A percentile compares a stretch with the other conserved stretches of the same genome.
These are phyloP conservation scores for Amanita pallidorosea DNA, from an alignment of 768 basidiomycete genomes.

Conservation along the genomic window DNA sequence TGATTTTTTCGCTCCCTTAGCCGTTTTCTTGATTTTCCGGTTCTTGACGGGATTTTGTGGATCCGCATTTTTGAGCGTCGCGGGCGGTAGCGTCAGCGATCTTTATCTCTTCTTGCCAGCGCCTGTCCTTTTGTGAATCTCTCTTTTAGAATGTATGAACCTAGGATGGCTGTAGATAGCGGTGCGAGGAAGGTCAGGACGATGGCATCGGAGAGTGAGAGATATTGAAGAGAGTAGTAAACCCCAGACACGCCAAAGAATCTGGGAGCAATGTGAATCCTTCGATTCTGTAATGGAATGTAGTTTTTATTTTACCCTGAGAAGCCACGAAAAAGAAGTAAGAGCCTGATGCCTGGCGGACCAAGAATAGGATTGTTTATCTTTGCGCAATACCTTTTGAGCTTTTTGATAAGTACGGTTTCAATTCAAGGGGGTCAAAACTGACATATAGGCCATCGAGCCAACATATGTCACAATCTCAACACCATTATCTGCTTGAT, in stretches of 20 bases:
- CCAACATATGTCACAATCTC: conserved; percentile 1
- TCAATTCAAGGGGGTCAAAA: neutral
- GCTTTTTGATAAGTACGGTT: neutral
- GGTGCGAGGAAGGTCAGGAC: conserved; percentile 71
- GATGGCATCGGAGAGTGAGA: conserved; percentile 69
- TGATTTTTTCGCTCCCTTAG: neutral
- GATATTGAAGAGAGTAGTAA: conserved; percentile 65
- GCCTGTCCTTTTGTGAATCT: conserved; percentile 42
- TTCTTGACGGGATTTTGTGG: conserved; percentile 47
- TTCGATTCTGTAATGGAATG: too few species aligned
- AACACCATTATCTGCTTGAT: neutral
- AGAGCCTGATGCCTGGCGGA: conserved; percentile 51
- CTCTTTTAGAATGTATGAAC: conserved; percentile 54
- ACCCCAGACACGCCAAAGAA: conserved; percentile 63
- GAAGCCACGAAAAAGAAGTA: conserved; percentile 50
- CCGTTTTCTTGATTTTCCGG: conserved; percentile 13
- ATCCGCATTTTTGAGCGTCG: conserved; percentile 45
- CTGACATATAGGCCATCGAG: conserved; percentile 2
- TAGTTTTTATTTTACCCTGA: conserved; percentile 38
- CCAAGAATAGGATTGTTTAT: conserved; percentile 51
- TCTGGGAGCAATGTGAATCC: conserved; percentile 19
- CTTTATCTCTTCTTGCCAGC: conserved; percentile 48
- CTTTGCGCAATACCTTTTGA: conserved; percentile 27
- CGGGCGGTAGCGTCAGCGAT: conserved; percentile 46
- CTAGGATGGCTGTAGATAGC: conserved; percentile 49